These are phyloP conservation scores for Babesia sp. DNA, from an alignment of 169 alveolate species.

Conservation along the genomic window DNA sequence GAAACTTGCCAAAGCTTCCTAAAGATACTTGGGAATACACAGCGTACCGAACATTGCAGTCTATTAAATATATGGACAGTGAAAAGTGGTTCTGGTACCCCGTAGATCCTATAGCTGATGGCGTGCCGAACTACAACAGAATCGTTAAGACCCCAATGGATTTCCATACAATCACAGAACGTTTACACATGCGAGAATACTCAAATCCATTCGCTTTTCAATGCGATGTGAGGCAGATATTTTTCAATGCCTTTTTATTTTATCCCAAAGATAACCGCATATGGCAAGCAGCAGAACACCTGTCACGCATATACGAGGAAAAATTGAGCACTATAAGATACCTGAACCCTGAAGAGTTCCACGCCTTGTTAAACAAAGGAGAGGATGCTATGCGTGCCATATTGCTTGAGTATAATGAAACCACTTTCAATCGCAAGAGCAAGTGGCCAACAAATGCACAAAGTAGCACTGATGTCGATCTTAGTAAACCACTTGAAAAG, in stretches of 20 bases:
- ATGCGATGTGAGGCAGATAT: conserved; percentile 86
- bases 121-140: conserved; percentile 62
- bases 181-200: conserved; percentile 74
- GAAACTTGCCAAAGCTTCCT: conserved; percentile 60
- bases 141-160: conserved; percentile 60
- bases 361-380: conserved; percentile 53
- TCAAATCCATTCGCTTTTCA: conserved; percentile 89
- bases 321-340: conserved; percentile 61
- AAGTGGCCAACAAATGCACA: conserved; percentile 7
- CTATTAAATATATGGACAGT: conserved; percentile 59
- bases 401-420: conserved; percentile 19
- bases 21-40: conserved; percentile 67
- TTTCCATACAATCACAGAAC: conserved; percentile 61
- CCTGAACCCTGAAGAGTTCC: conserved; percentile 71
- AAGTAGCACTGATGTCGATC: background rate
- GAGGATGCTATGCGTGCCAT: conserved; percentile 34
- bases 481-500: conserved; percentile 22
- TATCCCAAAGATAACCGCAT: conserved; percentile 73
- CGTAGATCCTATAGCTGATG: conserved; percentile 67
- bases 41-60: conserved; percentile 56
- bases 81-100: conserved; percentile 73
- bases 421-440: conserved; percentile 43
- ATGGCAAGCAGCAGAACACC: conserved; percentile 77
- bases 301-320: conserved; percentile 75
- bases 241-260: conserved; percentile 84